Evolutionary conservation across 129 eudicot species (phyloP).

Genomic region (Pulicaria dysenterica): DNA sequence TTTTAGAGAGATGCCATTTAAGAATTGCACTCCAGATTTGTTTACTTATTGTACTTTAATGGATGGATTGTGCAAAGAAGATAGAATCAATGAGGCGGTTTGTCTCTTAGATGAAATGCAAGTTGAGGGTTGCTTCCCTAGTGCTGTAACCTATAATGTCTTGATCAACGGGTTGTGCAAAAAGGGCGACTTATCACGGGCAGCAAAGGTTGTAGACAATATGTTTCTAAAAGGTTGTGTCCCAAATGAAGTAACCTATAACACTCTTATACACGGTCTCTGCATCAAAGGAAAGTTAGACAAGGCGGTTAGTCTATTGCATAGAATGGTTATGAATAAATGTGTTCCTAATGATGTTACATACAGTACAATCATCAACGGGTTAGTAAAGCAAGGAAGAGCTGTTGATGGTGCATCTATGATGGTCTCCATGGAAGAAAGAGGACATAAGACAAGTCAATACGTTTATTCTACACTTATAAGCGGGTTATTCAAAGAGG

Average conservation of each 20-base stretch:
- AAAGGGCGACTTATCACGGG: constrained; percentile 80
- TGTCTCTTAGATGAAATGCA: constrained; percentile 94
- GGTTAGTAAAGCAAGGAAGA: constrained; percentile 76
- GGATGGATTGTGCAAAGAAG: constrained; percentile 92
- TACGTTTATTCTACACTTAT: constrained; percentile 72
- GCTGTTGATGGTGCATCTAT: constrained; percentile 57
- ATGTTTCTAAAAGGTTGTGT: constrained; percentile 91
- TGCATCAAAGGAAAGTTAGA: constrained; percentile 77
- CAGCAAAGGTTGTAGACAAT: constrained; percentile 79
- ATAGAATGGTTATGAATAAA: constrained; percentile 65
- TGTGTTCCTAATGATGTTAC: constrained; percentile 80
- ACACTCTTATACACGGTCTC: constrained; percentile 86
- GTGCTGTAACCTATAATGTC: constrained; percentile 61
- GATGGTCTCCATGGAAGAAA: constrained; percentile 60
- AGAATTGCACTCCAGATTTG: constrained; percentile 66
- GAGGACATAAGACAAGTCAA: constrained; percentile 58
- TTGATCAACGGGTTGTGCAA: constrained; percentile 80
- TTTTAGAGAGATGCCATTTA: constrained; percentile 69
- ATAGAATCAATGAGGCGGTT: constrained; percentile 80
- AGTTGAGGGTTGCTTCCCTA: constrained; percentile 80
- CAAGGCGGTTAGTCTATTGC: constrained; percentile 77
- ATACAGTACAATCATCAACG: constrained; percentile 73
- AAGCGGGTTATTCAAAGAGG: constrained; percentile 83
- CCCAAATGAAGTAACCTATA: constrained; percentile 83
- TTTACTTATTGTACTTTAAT: constrained; percentile 85